phyloP scores from a whole-genome alignment of 1,284 basidiomycete species.

The Ceratobasidium sp. region DNA sequence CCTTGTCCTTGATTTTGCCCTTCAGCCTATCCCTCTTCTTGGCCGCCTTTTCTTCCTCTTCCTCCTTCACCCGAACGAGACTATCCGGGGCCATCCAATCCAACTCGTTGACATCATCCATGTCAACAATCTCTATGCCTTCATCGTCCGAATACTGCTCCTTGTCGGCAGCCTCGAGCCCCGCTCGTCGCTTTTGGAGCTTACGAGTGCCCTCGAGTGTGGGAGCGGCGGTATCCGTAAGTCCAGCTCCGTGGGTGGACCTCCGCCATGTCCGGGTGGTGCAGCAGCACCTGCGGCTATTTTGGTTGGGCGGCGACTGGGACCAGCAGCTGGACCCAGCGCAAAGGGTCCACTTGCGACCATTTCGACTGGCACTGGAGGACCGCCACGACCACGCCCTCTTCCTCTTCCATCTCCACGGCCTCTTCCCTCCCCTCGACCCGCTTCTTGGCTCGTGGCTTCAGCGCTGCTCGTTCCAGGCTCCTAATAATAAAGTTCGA shows the following conservation, averaged over 20 bases:
- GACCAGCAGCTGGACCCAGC: constrained; percentile 77
- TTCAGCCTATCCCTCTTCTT: constrained; percentile 52
- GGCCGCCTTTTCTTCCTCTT: constrained; percentile 51
- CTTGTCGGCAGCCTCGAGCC: constrained; percentile 53
- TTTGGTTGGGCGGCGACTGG: constrained; percentile 50
- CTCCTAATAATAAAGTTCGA: constrained; percentile 41
- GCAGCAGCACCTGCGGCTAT: constrained; percentile 44
- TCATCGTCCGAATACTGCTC: constrained; percentile 88
- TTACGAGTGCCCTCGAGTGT: constrained; percentile 53
- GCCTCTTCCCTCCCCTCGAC: constrained; percentile 51
- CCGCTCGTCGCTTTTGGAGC: constrained; percentile 47
- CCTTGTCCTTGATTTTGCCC: constrained; percentile 31
- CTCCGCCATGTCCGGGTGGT: constrained; percentile 53
- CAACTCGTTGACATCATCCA: constrained; percentile 79
- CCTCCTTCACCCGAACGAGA: constrained; percentile 57
- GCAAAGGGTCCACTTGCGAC: constrained; percentile 84
- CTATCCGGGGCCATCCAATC: constrained; percentile 90
- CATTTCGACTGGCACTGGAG: constrained; percentile 65
- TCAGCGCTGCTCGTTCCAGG: constrained; percentile 18
- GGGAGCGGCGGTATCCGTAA: constrained; percentile 55
- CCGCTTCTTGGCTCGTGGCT: constrained; percentile 17
- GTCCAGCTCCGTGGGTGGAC: constrained; percentile 46
- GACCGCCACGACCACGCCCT: constrained; percentile 57
- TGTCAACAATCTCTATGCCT: constrained; percentile 87
- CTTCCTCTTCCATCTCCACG: constrained; percentile 58